These are phyloP conservation scores for Boletus eberwhitei DNA, from an alignment of 768 basidiomycete species.

Conservation along the genomic window DNA sequence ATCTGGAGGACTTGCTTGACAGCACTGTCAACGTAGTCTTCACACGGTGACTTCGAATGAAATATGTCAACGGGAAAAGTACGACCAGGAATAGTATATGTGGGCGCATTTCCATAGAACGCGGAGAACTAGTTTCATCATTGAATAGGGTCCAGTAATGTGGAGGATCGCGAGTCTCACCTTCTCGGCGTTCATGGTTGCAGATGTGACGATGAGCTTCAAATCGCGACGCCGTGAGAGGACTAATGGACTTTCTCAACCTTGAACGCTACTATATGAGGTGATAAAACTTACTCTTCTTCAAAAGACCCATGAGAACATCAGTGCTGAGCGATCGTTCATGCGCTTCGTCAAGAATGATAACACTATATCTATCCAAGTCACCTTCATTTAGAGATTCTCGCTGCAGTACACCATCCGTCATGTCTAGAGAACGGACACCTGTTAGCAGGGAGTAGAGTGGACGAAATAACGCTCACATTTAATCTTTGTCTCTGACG, in stretches of 20 bases:
- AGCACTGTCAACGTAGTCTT: constrained; percentile 97
- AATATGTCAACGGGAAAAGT: constrained; percentile 98
- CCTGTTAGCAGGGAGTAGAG: not conserved
- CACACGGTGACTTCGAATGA: constrained; percentile 96
- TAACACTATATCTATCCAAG: constrained; percentile 91
- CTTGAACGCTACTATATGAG: not conserved
- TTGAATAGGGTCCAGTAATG: not conserved
- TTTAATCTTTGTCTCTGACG: constrained; percentile 92
- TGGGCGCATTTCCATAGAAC: constrained; percentile 94
- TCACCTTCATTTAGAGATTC: constrained; percentile 99
- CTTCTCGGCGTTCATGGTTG: constrained; percentile 99
- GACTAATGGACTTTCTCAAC: constrained; percentile 40
- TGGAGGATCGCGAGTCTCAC: constrained; percentile 36
- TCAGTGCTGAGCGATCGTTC: constrained; percentile 97
- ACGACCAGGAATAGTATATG: constrained; percentile 89
- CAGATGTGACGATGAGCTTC: constrained; percentile 96
- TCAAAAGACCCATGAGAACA: constrained; percentile 93
- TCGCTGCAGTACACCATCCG: constrained; percentile 96
- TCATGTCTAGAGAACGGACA: constrained; percentile 71
- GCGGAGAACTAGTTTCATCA: constrained; percentile 73
- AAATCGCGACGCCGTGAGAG: constrained; percentile 88
- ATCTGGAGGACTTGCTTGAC: constrained; percentile 99
- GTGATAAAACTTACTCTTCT: constrained; percentile 68
- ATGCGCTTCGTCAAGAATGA: constrained; percentile 99
- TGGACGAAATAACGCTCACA: constrained; percentile 49